Evolutionary conservation across 2,329 filamentous ascomycete genomes (phyloP).

Genomic region (Fusarium zealandicum): DNA sequence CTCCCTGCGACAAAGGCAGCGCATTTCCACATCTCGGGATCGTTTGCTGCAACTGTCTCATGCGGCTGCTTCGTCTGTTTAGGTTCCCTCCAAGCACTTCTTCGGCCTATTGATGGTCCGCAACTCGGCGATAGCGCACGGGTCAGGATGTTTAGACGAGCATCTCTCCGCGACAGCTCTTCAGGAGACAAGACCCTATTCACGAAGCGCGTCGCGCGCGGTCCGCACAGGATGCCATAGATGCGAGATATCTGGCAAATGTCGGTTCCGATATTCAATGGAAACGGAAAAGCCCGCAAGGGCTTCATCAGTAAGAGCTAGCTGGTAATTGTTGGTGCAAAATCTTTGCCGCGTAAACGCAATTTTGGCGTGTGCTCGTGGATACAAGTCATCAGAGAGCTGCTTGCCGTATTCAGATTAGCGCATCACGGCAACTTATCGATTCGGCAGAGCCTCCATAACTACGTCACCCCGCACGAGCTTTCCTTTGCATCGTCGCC

Average conservation of each 20-base stretch:
- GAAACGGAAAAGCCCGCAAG: constrained; percentile 64
- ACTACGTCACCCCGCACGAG: constrained; percentile 18
- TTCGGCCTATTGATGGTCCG: background rate
- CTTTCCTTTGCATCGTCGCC: constrained; percentile 1
- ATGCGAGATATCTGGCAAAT: constrained; percentile 77
- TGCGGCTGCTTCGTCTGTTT: background rate
- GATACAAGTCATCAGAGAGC: background rate
- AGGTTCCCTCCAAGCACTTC: background rate
- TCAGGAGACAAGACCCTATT: constrained; percentile 55
- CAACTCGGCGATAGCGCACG: background rate
- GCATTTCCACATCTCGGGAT: constrained; percentile 46
- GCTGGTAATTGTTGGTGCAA: background rate
- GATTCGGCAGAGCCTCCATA: constrained; percentile 22
- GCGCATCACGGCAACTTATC: constrained; percentile 40
- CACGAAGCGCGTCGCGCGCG: constrained; percentile 54
- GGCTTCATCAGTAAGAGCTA: constrained; percentile 40
- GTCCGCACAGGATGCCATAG: constrained; percentile 59
- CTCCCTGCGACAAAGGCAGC: constrained; percentile 49
- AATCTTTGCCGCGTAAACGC: background rate
- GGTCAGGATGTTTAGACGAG: constrained; percentile 25
- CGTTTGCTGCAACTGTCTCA: constrained; percentile 4
- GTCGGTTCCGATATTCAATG: constrained; percentile 77
- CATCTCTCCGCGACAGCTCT: constrained; percentile 40
- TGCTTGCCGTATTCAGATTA: constrained; percentile 10
- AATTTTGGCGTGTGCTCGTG: constrained; percentile 4